Evolutionary conservation across 1,284 basidiomycete species (phyloP).

Genomic region (Ganoderma multipileum): DNA sequence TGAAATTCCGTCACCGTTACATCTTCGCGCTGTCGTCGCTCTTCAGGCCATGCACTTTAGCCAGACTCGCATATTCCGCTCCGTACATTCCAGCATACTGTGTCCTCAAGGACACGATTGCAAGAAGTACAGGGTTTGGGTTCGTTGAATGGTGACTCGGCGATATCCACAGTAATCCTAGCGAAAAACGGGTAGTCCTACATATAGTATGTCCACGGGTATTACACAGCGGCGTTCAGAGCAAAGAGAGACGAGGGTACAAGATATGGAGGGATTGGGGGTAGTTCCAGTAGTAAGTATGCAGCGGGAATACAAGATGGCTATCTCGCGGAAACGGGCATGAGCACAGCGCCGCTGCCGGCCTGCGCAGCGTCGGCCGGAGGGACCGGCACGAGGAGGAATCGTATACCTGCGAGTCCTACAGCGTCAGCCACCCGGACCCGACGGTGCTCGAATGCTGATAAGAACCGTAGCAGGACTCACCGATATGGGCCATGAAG

Average conservation of each 20-base stretch:
- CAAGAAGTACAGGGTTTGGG: background rate
- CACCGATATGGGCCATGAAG: constrained; percentile 64
- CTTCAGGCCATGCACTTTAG: background rate
- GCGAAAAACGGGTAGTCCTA: background rate
- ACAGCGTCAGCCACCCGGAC: background rate
- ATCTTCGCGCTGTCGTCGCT: background rate
- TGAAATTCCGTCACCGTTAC: background rate
- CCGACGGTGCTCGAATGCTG: too few species aligned
- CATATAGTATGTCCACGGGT: background rate
- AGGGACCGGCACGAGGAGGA: constrained; percentile 11
- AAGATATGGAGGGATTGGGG: too few species aligned
- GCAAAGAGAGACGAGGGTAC: background rate
- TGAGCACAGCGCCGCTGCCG: background rate
- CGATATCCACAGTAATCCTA: background rate
- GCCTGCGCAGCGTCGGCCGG: background rate
- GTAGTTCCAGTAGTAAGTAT: too few species aligned
- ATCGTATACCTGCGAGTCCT: constrained; percentile 6
- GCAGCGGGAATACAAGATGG: background rate
- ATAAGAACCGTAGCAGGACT: constrained; percentile 21
- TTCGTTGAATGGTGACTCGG: background rate
- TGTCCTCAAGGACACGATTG: background rate
- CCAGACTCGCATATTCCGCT: background rate
- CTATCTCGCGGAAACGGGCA: background rate
- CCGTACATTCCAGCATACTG: background rate
- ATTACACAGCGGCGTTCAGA: background rate